Percentiles rank a stretch among this genome's conserved stretches.
Conservation (phyloP, 768 basidiomycete species). For the Mycena filopes region DNA sequence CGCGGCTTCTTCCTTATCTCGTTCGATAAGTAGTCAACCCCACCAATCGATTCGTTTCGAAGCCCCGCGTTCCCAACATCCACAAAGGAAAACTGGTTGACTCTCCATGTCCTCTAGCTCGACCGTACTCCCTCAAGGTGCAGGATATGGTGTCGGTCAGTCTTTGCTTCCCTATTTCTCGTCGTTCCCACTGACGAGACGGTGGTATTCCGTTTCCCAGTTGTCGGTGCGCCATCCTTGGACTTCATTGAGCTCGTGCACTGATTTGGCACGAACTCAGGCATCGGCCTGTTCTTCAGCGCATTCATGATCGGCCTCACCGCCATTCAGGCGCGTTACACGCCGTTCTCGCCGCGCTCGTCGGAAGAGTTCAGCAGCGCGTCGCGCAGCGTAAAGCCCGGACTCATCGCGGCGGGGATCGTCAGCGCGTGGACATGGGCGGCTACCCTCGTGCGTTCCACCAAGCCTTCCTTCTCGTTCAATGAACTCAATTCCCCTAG, state of each 20-base stretch:
- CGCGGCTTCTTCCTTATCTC: neutral
- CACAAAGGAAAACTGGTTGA: neutral
- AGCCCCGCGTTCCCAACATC: neutral
- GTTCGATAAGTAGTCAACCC: neutral
- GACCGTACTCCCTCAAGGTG: slow-evolving; percentile 76
- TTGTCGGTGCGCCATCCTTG: slow-evolving; percentile 55
- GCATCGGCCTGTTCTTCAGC: slow-evolving; percentile 90
- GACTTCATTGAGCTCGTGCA: neutral
- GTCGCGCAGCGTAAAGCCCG: slow-evolving; percentile 87
- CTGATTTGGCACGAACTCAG: slow-evolving; percentile 45
- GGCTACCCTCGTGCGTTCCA: slow-evolving; percentile 67
- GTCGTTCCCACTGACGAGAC: neutral
- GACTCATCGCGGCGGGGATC: slow-evolving; percentile 92
- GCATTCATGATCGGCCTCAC: slow-evolving; percentile 83
- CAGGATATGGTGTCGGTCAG: slow-evolving; percentile 76
- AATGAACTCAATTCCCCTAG: slow-evolving; percentile 38
- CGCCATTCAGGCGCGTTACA: slow-evolving; percentile 86
- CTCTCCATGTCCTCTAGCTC: slow-evolving; percentile 11
- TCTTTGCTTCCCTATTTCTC: neutral
- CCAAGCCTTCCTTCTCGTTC: neutral
- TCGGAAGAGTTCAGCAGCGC: slow-evolving; percentile 89
- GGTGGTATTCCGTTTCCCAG: slow-evolving; percentile 38
- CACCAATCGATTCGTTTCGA: neutral
- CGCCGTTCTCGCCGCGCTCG: slow-evolving; percentile 78
- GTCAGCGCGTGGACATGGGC: slow-evolving; percentile 96